Evolutionary conservation across 441 rosid species (phyloP).

Genomic region (Pelargonium australe): DNA sequence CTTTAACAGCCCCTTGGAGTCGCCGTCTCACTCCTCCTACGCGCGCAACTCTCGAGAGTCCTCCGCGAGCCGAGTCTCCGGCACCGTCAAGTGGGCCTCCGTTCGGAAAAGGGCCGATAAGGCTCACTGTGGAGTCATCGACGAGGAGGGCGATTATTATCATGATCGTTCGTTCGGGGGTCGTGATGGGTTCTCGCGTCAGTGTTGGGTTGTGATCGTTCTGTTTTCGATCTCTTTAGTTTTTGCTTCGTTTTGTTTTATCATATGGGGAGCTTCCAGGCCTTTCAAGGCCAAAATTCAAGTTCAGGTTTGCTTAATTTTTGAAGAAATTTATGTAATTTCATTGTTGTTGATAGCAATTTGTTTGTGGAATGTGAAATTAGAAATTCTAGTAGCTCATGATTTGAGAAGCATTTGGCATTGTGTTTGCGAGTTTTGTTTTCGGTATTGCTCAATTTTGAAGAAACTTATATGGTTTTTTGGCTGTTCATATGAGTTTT

Average conservation of each 20-base stretch:
- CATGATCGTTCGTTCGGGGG: conserved; percentile 7
- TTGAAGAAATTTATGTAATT: neutral
- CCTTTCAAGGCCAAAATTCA: conserved; percentile 31
- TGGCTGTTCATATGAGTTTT: neutral
- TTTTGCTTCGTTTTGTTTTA: conserved; percentile 34
- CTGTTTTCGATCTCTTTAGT: conserved; percentile 25
- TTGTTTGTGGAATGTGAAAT: too few relatives aligned
- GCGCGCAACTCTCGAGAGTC: conserved; percentile 41
- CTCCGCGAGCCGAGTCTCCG: conserved; percentile 38
- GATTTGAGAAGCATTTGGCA: too few relatives aligned
- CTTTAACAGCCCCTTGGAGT: conserved; percentile 31
- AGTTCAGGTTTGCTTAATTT: conserved; percentile 32
- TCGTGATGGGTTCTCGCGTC: conserved; percentile 16
- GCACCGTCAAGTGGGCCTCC: conserved; percentile 21
- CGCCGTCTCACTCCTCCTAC: conserved; percentile 44
- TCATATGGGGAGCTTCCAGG: conserved; percentile 46
- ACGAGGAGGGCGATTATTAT: conserved; percentile 34
- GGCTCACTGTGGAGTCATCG: conserved; percentile 36
- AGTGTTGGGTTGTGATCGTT: conserved; percentile 40
- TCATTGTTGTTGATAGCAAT: neutral
- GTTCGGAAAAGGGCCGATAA: conserved; percentile 40
- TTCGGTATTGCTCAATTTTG: too few relatives aligned
- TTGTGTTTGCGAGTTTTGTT: too few relatives aligned
- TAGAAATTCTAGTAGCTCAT: too few relatives aligned
- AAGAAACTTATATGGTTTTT: neutral